phyloP scores from a whole-genome alignment of 331 rosid genomes.

The Arachis monticola region DNA sequence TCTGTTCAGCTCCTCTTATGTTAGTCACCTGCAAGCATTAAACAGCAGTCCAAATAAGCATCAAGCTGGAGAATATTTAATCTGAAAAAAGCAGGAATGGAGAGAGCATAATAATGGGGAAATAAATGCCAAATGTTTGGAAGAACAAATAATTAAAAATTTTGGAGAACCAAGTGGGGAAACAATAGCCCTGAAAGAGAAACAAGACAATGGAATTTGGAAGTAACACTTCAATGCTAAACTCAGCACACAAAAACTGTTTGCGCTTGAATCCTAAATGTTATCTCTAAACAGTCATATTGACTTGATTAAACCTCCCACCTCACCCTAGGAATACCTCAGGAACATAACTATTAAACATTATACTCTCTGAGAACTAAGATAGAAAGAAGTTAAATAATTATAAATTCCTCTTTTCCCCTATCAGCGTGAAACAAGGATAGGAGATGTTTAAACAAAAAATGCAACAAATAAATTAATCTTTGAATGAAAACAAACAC shows the following conservation, averaged over 20 bases:
- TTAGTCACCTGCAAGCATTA: constrained; percentile 57
- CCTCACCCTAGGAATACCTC: constrained; percentile 9
- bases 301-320: constrained; percentile 11
- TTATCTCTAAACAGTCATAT: constrained; percentile 2
- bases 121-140: not conserved
- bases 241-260: not conserved
- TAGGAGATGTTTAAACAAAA: not conserved
- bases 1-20: constrained; percentile 55
- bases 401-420: not conserved
- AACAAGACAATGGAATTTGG: no score
- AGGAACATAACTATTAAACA: not conserved
- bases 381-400: constrained; percentile 1
- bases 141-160: constrained; percentile 18
- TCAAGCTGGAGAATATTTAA: not conserved
- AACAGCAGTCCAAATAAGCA: constrained; percentile 38
- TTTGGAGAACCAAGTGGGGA: constrained; percentile 15
- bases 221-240: constrained; percentile 24
- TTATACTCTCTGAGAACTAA: not conserved
- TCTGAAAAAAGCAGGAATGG: no score
- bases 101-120: no score
- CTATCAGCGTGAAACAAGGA: not conserved
- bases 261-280: not conserved
- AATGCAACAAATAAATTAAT: not conserved
- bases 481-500: not conserved
- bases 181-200: no score